Base-by-base conservation (phyloP, 1,284 basidiomycete species). In the Papiliotrema nemorosa region DNA sequence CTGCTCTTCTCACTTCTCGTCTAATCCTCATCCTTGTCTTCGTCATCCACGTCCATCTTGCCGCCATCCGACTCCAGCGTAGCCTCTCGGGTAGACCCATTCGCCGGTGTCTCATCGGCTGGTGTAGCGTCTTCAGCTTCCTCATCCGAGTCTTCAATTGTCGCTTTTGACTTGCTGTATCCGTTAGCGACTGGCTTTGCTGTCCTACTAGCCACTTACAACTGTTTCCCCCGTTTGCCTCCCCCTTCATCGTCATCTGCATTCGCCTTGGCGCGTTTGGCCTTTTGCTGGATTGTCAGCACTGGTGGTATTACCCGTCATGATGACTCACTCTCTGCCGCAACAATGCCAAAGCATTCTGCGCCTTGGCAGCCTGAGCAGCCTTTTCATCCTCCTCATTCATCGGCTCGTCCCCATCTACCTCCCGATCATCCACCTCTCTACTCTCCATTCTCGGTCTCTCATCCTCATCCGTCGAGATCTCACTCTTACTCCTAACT, bases 151-250 rank as follows among this genome's bases (percentile, higher is more conserved):
- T 70, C 67, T 46, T 63, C 62, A 41, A 73, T 73, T 50, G 60
- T 62, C 3, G 64, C 72, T 57, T 73, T 73, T 20, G 70, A 72
- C 62, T 73, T 73, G 54, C 67, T 70, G 38, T 21, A 5, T n/a
- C n/a, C n/a, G n/a, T n/a, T n/a, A n/a, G n/a, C n/a, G n/a, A n/a
- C n/a, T n/a, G n/a, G n/a, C n/a, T n/a, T n/a, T n/a, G n/a, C n/a
- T n/a, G n/a, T n/a, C n/a, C 12, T 14, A 36, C n/a, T 10, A 33
- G 21, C 34, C 3, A 58, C 64, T 47, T 38, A 66, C 64, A 62
- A 69, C 55, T 65, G 59, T 50, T 68, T 67, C 6, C 66, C 68
- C 48, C 60, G 54, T 50, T 65, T 62, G n/a, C 57, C 52, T 31
- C 51, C 54, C n/a, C 57, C 62, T 7, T 66, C 66, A 2, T 63